Base-by-base conservation (phyloP, 2,329 filamentous ascomycete species). In the Talaromyces funiculosus region DNA sequence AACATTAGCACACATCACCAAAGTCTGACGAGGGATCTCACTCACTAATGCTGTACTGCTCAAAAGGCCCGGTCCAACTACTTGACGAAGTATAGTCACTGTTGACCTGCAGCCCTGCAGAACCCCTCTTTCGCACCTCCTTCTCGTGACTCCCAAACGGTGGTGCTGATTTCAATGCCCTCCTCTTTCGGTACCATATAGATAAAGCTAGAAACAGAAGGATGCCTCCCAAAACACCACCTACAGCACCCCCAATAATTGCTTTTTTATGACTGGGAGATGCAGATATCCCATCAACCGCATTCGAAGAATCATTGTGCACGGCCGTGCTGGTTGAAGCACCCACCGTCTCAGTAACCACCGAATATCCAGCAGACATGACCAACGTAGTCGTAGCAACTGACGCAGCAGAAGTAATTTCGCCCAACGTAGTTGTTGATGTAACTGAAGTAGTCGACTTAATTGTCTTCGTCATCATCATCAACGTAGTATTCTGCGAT, bases 221-320 rank as follows among this genome's bases (percentile, higher is more conserved):
- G 14, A 42, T 61, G 9, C 65, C 40, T 3, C 40, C 63, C 7
- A 60, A 35, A 1, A 69, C 42, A 1, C 63, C 66, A 20, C 66
- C 67, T 0, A 67, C 42, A 8, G 62, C 59, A 2, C 68, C 68
- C n/a, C 69, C 69, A 51, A 72, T 67, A 12, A 69, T 62, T 29
- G 60, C 65, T 20, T 53, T 64, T 12, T 24, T 43, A 37, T 54
- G 43, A 24, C 16, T 56, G 3, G 33, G 20, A 18, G 38, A 37
- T n/a, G 22, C 12, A 16, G 55, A 20, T 5, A 47, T 10, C 3
- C 43, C 43, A 18, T 51, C 45, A 3, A 33, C n/a, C 9, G 8
- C n/a, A 33, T 10, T 31, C 2, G 45, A 51, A 2, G 45, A 33
- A 12, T 3, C 24, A 51, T 33, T 51, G 2, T 20, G 3, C 5